Evolutionary conservation across 192 early-diverging fungal species (phyloP).

Genomic region (Coemansia biformis): DNA sequence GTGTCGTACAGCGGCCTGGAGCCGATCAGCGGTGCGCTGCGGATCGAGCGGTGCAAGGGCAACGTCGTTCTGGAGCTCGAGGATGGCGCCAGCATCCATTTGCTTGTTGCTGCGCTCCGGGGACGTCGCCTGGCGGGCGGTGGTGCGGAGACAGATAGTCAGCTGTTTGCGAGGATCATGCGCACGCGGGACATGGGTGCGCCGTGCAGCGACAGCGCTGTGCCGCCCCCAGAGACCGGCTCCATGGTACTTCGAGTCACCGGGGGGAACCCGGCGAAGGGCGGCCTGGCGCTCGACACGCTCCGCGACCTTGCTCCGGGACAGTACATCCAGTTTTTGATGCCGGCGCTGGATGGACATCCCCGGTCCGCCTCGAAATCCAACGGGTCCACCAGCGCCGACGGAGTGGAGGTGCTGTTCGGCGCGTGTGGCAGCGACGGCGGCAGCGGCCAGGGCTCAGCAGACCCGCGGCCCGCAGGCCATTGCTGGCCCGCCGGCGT

Average conservation of each 20-base stretch:
- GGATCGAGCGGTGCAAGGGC: slow-evolving; percentile 31
- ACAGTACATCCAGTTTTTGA: slow-evolving; percentile 34
- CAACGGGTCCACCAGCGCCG: not conserved
- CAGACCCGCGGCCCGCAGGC: too few relatives aligned
- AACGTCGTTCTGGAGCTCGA: slow-evolving; percentile 48
- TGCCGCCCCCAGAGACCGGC: not conserved
- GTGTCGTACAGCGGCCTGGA: slow-evolving; percentile 3
- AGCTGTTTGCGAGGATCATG: slow-evolving; percentile 29
- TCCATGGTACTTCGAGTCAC: slow-evolving; percentile 32
- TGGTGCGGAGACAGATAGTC: not conserved
- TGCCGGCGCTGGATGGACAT: not conserved
- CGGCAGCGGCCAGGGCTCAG: too few relatives aligned
- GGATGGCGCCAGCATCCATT: slow-evolving; percentile 11
- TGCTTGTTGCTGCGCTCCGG: slow-evolving; percentile 26
- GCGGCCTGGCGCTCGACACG: slow-evolving; percentile 39
- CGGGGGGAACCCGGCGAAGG: slow-evolving; percentile 44
- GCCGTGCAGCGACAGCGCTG: too few relatives aligned
- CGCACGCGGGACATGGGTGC: not conserved
- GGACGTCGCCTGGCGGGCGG: not conserved
- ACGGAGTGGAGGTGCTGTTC: not conserved
- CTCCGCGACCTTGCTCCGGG: slow-evolving; percentile 24
- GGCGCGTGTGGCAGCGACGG: not conserved
- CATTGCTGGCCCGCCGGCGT: too few relatives aligned
- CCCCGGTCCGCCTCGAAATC: not conserved
- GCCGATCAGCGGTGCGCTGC: slow-evolving; percentile 19